Base-by-base conservation (phyloP, 2,329 filamentous ascomycete species). In the Cercospora nicotianae region DNA sequence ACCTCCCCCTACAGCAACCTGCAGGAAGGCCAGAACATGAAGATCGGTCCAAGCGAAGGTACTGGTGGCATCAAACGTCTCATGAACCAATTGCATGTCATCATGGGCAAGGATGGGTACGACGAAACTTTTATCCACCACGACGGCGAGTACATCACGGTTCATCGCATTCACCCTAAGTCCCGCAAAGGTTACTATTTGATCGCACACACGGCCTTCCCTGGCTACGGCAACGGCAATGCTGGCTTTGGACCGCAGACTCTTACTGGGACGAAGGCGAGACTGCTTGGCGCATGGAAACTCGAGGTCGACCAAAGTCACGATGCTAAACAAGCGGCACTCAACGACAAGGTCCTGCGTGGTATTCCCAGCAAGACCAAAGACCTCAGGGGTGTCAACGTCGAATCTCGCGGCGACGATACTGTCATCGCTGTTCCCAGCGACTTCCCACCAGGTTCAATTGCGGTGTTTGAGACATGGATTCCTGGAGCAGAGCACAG, bases 41-140 rank as follows among this genome's bases (percentile, higher is more conserved):
- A 90, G 70, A 81, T 89, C 51, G 89, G 90, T 30, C 87, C 88
- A 67, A 88, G 89, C n/a, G 88, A 91, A 72, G 95, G 95, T 9
- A 98, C 97, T 73, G 94, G 92, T 42, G 89, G 91, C 31, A 86
- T 98, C 77, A 97, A 96, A 84, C 96, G 94, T 78, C 85, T 98
- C 9, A 84, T 99, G 69, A 99, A 99, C 79, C 89, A 94, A 76
- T 94, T 99, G 60, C 96, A 99, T 79, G 93, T 90, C 7, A 86
- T 94, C 70, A 98, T 99, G 95, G 95, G 95, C 70, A 91, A 93
- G 76, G 93, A 98, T 71, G 91, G 91, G 20, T 99, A 96, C 77
- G 90, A 94, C 65, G 95, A 99, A 80, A 97, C 93, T 7, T 94
- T 97, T 76, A 93, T 99, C 63, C 94, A 99, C 77, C 95, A 99